Conservation (phyloP, 2,329 filamentous ascomycete species). For the Cordyceps javanica region DNA sequence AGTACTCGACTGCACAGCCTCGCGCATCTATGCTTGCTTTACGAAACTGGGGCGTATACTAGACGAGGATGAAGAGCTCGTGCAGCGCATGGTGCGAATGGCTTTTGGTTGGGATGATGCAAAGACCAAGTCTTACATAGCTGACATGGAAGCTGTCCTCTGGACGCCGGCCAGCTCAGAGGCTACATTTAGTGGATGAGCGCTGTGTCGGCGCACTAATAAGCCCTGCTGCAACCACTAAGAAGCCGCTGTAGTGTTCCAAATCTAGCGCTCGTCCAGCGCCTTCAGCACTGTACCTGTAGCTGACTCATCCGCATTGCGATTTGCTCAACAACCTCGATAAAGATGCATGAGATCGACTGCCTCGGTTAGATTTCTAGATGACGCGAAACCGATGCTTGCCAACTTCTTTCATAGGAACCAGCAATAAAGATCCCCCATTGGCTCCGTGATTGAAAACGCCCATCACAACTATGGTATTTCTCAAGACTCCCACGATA, state of each 20-base stretch:
- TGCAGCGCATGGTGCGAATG: slow-evolving; percentile 11
- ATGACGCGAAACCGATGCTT: not conserved
- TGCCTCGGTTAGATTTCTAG: not conserved
- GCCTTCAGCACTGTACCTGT: no score
- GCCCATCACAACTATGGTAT: not conserved
- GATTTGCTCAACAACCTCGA: not conserved
- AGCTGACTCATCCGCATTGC: not conserved
- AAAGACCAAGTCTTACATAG: not conserved
- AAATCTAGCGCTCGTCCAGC: not conserved
- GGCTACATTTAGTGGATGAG: not conserved
- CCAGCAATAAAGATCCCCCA: not conserved
- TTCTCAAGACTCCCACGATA: not conserved
- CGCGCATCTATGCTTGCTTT: slow-evolving; percentile 17
- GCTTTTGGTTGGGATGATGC: slow-evolving; percentile 10
- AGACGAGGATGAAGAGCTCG: slow-evolving; percentile 3
- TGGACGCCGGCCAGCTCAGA: no score
- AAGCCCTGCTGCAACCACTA: not conserved
- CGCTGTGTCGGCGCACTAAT: no score
- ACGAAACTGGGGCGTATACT: slow-evolving; percentile 1
- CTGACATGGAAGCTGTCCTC: not conserved
- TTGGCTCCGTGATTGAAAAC: no score
- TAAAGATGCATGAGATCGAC: not conserved
- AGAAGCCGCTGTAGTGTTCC: not conserved
- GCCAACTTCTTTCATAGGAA: not conserved
- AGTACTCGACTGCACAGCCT: slow-evolving; percentile 16